Conservation (phyloP, 1,284 basidiomycete genomes). For the Kwoniella shivajii region DNA sequence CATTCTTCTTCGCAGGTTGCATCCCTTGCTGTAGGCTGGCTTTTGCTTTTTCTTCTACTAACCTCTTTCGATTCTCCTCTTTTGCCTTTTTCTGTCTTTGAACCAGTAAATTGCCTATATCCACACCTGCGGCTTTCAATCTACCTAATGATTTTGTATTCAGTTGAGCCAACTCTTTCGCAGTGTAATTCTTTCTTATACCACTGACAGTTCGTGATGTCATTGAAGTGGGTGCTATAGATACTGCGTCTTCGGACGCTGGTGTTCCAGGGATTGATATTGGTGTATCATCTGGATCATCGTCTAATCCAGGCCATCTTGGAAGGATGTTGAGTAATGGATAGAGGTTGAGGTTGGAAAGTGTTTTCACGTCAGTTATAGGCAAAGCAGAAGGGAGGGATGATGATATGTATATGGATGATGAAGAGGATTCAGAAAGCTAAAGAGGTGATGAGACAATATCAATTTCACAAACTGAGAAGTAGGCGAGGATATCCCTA, state of each 20-base stretch:
- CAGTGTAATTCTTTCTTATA: slow-evolving; percentile 14
- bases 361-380: slow-evolving; percentile 10
- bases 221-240: slow-evolving; percentile 10
- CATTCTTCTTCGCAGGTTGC: slow-evolving; percentile 8
- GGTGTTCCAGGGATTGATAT: background rate
- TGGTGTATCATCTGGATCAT: slow-evolving; percentile 45
- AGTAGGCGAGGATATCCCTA: no score
- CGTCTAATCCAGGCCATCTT: slow-evolving; percentile 52
- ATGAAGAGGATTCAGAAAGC: background rate
- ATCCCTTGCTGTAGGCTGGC: slow-evolving; percentile 2
- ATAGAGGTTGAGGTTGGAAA: slow-evolving; percentile 41
- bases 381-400: slow-evolving; percentile 7
- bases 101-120: slow-evolving; percentile 34
- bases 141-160: slow-evolving; percentile 42
- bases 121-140: slow-evolving; percentile 48
- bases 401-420: background rate
- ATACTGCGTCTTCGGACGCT: slow-evolving; percentile 1
- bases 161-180: slow-evolving; percentile 33
- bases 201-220: slow-evolving; percentile 15
- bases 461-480: background rate
- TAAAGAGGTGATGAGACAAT: background rate
- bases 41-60: slow-evolving; percentile 13
- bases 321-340: slow-evolving; percentile 46
- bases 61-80: slow-evolving; percentile 11
- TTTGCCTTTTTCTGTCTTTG: slow-evolving; percentile 31